These are phyloP conservation scores for Plantago major DNA, from an alignment of 257 asterid species.

Conservation along the genomic window DNA sequence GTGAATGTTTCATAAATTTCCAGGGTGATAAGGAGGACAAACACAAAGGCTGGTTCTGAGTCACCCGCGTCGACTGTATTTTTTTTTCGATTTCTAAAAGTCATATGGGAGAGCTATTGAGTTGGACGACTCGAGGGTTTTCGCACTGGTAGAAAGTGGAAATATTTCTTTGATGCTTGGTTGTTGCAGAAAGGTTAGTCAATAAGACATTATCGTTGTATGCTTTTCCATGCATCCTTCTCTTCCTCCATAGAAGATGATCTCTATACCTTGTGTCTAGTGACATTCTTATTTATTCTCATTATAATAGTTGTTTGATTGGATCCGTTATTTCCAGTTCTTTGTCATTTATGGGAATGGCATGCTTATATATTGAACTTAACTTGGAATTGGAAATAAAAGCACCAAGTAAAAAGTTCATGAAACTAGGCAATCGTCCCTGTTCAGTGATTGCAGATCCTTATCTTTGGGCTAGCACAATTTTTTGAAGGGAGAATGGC, in stretches of 20 bases:
- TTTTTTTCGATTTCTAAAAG: slow-evolving; percentile 37
- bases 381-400: too few relatives aligned
- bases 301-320: slow-evolving; percentile 11
- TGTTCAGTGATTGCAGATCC: too few relatives aligned
- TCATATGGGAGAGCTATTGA: slow-evolving; percentile 93
- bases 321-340: not conserved
- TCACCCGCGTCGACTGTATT: too few relatives aligned
- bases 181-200: slow-evolving; percentile 57
- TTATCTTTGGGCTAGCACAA: too few relatives aligned
- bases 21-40: too few relatives aligned
- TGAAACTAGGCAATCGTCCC: too few relatives aligned
- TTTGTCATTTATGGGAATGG: not conserved
- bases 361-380: not conserved
- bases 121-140: slow-evolving; percentile 75
- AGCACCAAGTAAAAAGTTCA: too few relatives aligned
- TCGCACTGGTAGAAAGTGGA: slow-evolving; percentile 91
- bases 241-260: slow-evolving; percentile 5
- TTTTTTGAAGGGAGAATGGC: too few relatives aligned
- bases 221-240: slow-evolving; percentile 3
- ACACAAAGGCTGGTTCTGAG: too few relatives aligned
- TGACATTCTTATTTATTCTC: slow-evolving; percentile 15
- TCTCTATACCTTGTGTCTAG: slow-evolving; percentile 8
- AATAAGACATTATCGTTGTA: slow-evolving; percentile 17
- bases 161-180: slow-evolving; percentile 84
- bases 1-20: too few relatives aligned